A percentile compares a stretch with the other conserved stretches of the same genome.
Evolutionary conservation across 768 basidiomycete species (phyloP).

Genomic region (Phylloporus sp.): DNA sequence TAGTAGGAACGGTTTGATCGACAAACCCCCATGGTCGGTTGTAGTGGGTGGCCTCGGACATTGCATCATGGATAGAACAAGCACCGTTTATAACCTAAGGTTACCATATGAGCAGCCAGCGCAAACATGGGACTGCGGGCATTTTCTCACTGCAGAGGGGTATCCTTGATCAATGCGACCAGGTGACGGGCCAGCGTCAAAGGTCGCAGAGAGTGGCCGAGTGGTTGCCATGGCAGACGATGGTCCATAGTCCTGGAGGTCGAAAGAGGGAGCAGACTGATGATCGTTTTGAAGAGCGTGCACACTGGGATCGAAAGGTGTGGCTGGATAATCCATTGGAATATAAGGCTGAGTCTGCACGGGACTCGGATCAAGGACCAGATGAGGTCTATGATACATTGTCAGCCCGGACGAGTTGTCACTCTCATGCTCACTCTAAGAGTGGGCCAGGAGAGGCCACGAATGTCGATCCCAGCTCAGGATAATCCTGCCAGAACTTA

Average conservation of each 20-base stretch:
- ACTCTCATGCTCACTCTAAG: not conserved
- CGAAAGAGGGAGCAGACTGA: too few species aligned
- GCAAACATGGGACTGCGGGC: too few species aligned
- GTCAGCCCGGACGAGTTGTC: not conserved
- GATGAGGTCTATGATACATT: not conserved
- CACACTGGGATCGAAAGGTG: not conserved
- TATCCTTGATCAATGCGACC: not conserved
- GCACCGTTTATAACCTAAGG: not conserved
- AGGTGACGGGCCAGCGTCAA: not conserved
- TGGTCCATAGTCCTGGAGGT: not conserved
- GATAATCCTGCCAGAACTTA: too few species aligned
- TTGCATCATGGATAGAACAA: not conserved
- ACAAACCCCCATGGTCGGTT: too few species aligned
- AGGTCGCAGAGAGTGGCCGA: not conserved
- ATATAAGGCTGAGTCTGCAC: not conserved
- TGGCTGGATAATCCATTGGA: too few species aligned
- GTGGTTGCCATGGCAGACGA: not conserved
- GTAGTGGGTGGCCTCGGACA: too few species aligned
- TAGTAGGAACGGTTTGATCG: too few species aligned
- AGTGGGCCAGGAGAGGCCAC: not conserved
- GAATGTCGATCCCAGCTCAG: not conserved
- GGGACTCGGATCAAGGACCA: not conserved
- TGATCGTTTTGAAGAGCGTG: not conserved
- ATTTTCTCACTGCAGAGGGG: not conserved
- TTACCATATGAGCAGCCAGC: not conserved